A percentile compares a stretch with the other conserved stretches of the same genome.
Conservation (phyloP, 371 early-diverging fungal species). For the Cokeromyces recurvatus region DNA sequence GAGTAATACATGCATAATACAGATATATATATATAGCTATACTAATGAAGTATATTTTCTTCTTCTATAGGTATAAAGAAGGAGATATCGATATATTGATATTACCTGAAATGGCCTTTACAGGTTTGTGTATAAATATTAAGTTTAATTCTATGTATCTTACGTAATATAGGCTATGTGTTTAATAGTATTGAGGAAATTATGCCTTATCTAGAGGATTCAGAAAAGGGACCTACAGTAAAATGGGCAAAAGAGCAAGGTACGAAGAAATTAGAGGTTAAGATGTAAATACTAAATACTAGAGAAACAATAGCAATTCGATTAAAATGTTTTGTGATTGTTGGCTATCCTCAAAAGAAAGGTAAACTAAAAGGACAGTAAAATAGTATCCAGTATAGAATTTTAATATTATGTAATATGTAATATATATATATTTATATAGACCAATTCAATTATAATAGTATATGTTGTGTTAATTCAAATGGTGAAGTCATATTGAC, state of each 20-base stretch:
- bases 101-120: constrained; percentile 76
- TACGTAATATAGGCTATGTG: constrained; percentile 72
- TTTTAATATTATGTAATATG: no score
- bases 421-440: background rate
- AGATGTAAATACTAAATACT: background rate
- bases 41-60: background rate
- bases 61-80: constrained; percentile 32
- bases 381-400: background rate
- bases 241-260: constrained; percentile 63
- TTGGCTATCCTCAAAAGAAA: constrained; percentile 62
- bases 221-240: constrained; percentile 52
- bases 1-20: constrained; percentile 13
- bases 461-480: constrained; percentile 53
- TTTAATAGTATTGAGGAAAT: constrained; percentile 55
- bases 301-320: constrained; percentile 34
- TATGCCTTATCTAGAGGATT: constrained; percentile 50
- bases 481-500: constrained; percentile 42
- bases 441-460: constrained; percentile 48
- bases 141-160: background rate
- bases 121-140: constrained; percentile 33
- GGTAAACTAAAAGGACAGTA: constrained; percentile 1
- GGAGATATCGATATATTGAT: constrained; percentile 63
- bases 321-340: constrained; percentile 55
- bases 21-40: background rate
- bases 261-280: constrained; percentile 5